Conservation (phyloP, 2,329 filamentous ascomycete genomes). For the Fusarium metavorans region DNA sequence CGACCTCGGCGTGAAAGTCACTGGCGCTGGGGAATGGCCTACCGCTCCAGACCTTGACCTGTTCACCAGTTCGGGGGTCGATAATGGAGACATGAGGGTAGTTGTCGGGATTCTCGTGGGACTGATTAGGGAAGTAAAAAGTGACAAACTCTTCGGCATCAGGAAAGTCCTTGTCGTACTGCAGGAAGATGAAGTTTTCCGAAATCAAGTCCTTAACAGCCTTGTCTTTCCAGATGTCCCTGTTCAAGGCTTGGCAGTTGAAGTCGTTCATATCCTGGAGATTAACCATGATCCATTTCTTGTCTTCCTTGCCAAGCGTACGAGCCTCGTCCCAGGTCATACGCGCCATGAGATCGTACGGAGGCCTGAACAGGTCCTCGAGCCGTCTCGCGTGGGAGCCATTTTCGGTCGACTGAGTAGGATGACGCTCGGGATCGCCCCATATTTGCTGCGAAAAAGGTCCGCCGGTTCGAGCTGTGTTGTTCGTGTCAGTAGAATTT, state of each 20-base stretch:
- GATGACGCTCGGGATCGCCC: slow-evolving; percentile 44
- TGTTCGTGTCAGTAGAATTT: slow-evolving; percentile 9
- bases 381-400: slow-evolving; percentile 79
- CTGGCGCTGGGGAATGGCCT: slow-evolving; percentile 78
- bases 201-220: slow-evolving; percentile 82
- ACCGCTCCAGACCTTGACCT: slow-evolving; percentile 96
- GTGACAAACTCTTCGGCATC: slow-evolving; percentile 84
- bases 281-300: slow-evolving; percentile 97
- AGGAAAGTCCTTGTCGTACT: slow-evolving; percentile 89
- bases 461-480: slow-evolving; percentile 44
- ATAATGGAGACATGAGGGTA: slow-evolving; percentile 97
- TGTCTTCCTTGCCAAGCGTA: slow-evolving; percentile 84
- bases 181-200: slow-evolving; percentile 96
- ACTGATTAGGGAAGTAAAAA: slow-evolving; percentile 83
- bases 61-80: slow-evolving; percentile 94
- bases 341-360: slow-evolving; percentile 87
- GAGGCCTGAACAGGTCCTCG: slow-evolving; percentile 91
- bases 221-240: slow-evolving; percentile 94
- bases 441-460: slow-evolving; percentile 57
- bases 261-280: slow-evolving; percentile 95
- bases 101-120: slow-evolving; percentile 84
- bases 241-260: slow-evolving; percentile 92
- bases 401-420: slow-evolving; percentile 57
- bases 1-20: slow-evolving; percentile 91
- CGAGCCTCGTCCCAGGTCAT: slow-evolving; percentile 87